These are phyloP conservation scores for Cladosporium phlei DNA, from an alignment of 2,329 filamentous ascomycete genomes.

Conservation along the genomic window DNA sequence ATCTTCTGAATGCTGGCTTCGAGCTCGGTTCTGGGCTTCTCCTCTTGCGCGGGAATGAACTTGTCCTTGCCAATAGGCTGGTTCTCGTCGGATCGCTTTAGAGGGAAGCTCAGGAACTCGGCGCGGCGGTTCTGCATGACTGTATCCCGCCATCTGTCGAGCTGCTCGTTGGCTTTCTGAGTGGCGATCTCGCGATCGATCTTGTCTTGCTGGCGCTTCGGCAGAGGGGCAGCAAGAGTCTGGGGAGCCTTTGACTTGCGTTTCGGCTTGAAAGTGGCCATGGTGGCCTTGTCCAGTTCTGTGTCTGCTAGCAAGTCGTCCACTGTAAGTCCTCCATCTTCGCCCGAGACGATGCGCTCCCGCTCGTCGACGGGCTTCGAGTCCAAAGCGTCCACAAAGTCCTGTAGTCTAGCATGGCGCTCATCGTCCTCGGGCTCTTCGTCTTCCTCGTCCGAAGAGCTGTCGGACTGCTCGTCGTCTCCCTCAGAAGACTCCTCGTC, in stretches of 20 bases:
- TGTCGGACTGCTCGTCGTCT: constrained; percentile 39
- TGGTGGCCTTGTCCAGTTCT: constrained; percentile 64
- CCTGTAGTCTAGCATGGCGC: constrained; percentile 42
- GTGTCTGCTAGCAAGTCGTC: constrained; percentile 62
- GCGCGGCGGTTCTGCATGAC: constrained; percentile 90
- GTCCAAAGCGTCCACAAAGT: constrained; percentile 45
- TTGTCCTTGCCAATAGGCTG: constrained; percentile 58
- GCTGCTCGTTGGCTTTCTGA: constrained; percentile 83
- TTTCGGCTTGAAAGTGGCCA: constrained; percentile 49
- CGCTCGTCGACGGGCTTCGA: constrained; percentile 5
- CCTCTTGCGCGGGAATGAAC: constrained; percentile 54
- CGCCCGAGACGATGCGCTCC: constrained; percentile 42
- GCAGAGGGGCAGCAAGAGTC: constrained; percentile 69
- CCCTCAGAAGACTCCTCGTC: constrained; percentile 18
- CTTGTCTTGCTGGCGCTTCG: constrained; percentile 79
- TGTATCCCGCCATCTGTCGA: constrained; percentile 89
- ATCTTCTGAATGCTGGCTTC: constrained; percentile 84
- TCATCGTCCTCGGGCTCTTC: constrained; percentile 48
- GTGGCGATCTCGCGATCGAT: constrained; percentile 79
- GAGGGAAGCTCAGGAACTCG: constrained; percentile 83
- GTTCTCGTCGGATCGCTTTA: constrained; percentile 65
- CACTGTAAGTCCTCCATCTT: constrained; percentile 57
- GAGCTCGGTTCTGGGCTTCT: constrained; percentile 70
- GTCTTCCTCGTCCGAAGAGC: constrained; percentile 54
- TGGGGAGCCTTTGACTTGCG: constrained; percentile 35